phyloP scores from a whole-genome alignment of 495 filamentous ascomycete genomes.

The Penicillium mononematosum region DNA sequence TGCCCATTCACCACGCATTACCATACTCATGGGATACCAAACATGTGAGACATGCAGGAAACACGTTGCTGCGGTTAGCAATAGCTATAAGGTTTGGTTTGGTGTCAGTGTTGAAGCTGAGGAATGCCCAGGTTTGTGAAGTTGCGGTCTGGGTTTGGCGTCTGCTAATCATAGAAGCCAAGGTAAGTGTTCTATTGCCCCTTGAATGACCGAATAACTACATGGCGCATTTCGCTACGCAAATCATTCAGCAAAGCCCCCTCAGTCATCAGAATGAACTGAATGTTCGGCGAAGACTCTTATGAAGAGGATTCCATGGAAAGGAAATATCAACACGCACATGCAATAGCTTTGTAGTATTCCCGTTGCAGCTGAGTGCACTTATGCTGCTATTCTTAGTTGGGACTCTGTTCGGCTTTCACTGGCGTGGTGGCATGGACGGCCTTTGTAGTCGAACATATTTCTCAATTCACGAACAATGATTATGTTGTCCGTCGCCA shows the following conservation, averaged over 20 bases:
- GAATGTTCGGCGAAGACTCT: background rate
- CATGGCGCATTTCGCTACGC: background rate
- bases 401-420: constrained; percentile 27
- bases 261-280: constrained; percentile 2
- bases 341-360: background rate
- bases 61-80: constrained; percentile 10
- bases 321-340: background rate
- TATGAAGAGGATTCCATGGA: background rate
- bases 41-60: constrained; percentile 30
- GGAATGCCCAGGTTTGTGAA: background rate
- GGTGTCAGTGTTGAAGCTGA: background rate
- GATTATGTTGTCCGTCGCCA: constrained; percentile 50
- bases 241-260: background rate
- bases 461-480: constrained; percentile 45
- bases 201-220: background rate
- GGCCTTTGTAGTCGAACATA: constrained; percentile 19
- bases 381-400: constrained; percentile 13
- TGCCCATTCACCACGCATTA: constrained; percentile 14
- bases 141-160: constrained; percentile 15
- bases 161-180: background rate
- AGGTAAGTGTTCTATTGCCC: background rate
- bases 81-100: background rate
- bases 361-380: constrained; percentile 5
- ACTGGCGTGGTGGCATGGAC: constrained; percentile 23
- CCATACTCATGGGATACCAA: constrained; percentile 16